Evolutionary conservation across 2,329 filamentous ascomycete species (phyloP), one percentile per base, ranked within the genome.

Genomic region (Exophiala bonariae): DNA sequence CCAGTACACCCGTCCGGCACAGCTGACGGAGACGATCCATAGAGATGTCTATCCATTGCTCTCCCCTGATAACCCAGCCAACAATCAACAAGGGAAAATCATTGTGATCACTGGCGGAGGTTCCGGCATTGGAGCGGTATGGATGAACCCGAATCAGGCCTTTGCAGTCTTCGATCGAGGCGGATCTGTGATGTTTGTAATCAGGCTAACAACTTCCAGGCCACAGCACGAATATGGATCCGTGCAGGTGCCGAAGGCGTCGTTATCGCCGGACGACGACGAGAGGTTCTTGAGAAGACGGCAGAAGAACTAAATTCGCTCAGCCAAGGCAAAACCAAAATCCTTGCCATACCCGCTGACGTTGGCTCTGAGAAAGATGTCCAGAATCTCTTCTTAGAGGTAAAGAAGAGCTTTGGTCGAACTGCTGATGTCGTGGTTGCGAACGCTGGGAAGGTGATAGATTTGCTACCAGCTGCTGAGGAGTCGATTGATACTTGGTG

Each of bases 381-480:
- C 14, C 7, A 37, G 17, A 22, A 22, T 37, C 18, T 37, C 4
- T 37, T 5, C 18, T 9, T 10, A 18, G 11, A 18, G 20, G 35
- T 37, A 4, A 37, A 37, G 17, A 37, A 18, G 16, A 19, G 14
- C 4, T 37, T 37, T 37, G 35, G 35, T 13, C 35, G 35, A 13
- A 37, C 35, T 8, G 35, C 35, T 6, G 35, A 37, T 37, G 35
- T 37, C 35, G 35, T 37, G 9, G 17, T 37, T 18, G 35, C 35
- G 4, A 37, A 37, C 20, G 35, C 35, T 20, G 35, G 35, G 7
- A 10, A 18, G 6, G 14, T 37, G 10, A 9, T 17, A 37, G 10
- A 9, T 8, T 5, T 17, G 8, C 18, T 7, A 13, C 18, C 18
- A 7, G 4, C 20, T 7, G 35, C 35, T n/a, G 35, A 37, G 35